phyloP scores from a whole-genome alignment of 2,329 filamentous ascomycete species.

The Nemania sp. region DNA sequence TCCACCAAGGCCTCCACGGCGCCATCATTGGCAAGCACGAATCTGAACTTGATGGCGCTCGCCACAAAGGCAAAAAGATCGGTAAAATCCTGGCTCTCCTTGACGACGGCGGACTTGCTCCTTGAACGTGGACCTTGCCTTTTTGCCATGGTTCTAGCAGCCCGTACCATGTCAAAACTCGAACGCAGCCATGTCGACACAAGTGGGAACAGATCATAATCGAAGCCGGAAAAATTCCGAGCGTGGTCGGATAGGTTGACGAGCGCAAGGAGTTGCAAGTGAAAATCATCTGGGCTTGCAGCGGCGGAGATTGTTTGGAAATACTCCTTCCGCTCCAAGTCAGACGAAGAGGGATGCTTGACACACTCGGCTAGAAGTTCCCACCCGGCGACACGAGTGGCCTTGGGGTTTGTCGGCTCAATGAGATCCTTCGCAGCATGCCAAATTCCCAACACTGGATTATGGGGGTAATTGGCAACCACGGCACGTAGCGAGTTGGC shows the following conservation, averaged over 20 bases:
- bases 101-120: slow-evolving; percentile 47
- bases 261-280: slow-evolving; percentile 67
- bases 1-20: slow-evolving; percentile 66
- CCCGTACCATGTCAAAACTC: slow-evolving; percentile 57
- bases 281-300: slow-evolving; percentile 65
- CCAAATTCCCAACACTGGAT: slow-evolving; percentile 66
- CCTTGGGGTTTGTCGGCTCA: slow-evolving; percentile 56
- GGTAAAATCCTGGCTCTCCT: slow-evolving; percentile 65
- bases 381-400: slow-evolving; percentile 65
- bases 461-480: slow-evolving; percentile 63
- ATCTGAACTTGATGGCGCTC: slow-evolving; percentile 77
- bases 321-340: slow-evolving; percentile 68
- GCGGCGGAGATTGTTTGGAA: slow-evolving; percentile 64
- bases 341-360: slow-evolving; percentile 64
- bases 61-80: slow-evolving; percentile 68
- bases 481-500: slow-evolving; percentile 61
- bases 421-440: slow-evolving; percentile 69
- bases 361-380: slow-evolving; percentile 68
- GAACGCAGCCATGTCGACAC: slow-evolving; percentile 64
- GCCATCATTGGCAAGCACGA: slow-evolving; percentile 66
- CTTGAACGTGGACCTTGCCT: slow-evolving; percentile 52
- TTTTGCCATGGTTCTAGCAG: slow-evolving; percentile 56
- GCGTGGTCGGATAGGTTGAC: slow-evolving; percentile 65
- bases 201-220: slow-evolving; percentile 68
- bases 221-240: slow-evolving; percentile 67